Evolutionary conservation across 78 protist species (phyloP).

Genomic region (Mastigamoeba balamuthi): DNA sequence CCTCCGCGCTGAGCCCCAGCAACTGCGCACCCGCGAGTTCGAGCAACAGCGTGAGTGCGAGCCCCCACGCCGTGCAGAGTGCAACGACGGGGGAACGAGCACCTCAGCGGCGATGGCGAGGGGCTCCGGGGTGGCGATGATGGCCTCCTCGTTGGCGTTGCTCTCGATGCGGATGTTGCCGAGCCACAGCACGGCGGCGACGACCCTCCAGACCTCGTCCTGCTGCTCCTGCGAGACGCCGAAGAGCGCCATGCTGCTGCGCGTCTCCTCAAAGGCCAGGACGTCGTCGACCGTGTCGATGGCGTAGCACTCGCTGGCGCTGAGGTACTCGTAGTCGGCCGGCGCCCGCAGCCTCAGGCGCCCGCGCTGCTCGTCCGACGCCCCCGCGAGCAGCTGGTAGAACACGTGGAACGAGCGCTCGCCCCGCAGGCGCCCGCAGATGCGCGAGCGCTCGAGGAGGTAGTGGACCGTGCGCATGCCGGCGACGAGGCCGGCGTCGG

Average conservation of each 20-base stretch:
- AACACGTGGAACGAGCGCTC: conserved; percentile 84
- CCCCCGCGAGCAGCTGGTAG: conserved; percentile 75
- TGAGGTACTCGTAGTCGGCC: too few species aligned
- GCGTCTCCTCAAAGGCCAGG: not conserved
- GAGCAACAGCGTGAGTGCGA: too few species aligned
- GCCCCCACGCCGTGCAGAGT: too few species aligned
- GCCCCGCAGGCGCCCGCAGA: conserved; percentile 58
- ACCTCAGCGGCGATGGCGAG: too few species aligned
- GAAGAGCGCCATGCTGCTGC: not conserved
- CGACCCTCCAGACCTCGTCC: not conserved
- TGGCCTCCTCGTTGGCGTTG: too few species aligned
- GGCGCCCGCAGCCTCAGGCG: conserved; percentile 15
- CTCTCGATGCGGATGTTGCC: too few species aligned
- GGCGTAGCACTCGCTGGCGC: too few species aligned
- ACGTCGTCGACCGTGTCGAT: conserved; percentile 17
- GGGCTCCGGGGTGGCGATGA: too few species aligned
- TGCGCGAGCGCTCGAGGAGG: conserved; percentile 77
- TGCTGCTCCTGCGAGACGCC: not conserved
- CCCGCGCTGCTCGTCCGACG: conserved; percentile 9
- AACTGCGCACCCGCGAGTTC: too few species aligned
- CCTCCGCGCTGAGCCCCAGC: conserved; percentile 12
- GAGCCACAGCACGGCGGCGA: conserved; percentile 24
- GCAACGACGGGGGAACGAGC: too few species aligned
- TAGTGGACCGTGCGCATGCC: conserved; percentile 52
- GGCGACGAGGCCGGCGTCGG: conserved; percentile 20